Percentiles rank a stretch among this genome's conserved stretches.
Evolutionary conservation across 2,329 filamentous ascomycete species (phyloP).

Genomic region (Epichloe scottii): DNA sequence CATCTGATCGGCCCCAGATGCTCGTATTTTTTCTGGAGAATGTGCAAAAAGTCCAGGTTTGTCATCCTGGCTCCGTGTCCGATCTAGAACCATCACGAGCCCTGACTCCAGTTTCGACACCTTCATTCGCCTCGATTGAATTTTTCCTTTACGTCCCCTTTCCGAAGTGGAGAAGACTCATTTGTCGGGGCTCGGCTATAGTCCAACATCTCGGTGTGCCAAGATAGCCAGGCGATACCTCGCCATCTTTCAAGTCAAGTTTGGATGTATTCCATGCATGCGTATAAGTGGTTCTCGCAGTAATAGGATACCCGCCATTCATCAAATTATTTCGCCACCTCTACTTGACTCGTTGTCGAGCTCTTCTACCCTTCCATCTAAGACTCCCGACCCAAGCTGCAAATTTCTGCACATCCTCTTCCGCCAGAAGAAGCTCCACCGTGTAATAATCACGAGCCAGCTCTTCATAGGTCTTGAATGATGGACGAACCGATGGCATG

Average conservation of each 20-base stretch:
- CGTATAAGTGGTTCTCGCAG: neutral
- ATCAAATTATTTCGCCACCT: neutral
- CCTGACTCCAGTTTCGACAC: neutral
- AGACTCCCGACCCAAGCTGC: constrained; percentile 60
- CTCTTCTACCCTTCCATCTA: constrained; percentile 51
- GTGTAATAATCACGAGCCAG: constrained; percentile 62
- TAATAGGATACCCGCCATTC: too few species aligned
- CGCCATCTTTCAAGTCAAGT: too few species aligned
- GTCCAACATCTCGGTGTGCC: too few species aligned
- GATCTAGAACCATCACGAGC: neutral
- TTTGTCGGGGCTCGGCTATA: too few species aligned
- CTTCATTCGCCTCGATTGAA: neutral
- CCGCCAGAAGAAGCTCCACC: constrained; percentile 54
- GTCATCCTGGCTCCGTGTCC: too few species aligned
- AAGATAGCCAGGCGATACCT: too few species aligned
- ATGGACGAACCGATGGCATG: constrained; percentile 77
- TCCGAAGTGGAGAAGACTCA: too few species aligned
- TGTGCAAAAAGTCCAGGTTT: too few species aligned
- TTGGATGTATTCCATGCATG: too few species aligned
- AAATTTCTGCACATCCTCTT: constrained; percentile 61
- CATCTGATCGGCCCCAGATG: too few species aligned
- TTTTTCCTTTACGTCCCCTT: too few species aligned
- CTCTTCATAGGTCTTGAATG: constrained; percentile 64
- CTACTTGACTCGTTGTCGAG: neutral
- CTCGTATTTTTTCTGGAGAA: too few species aligned